A percentile compares a stretch with the other conserved stretches of the same genome.
phyloP scores from a whole-genome alignment of 805 yeast species.

The Ogataea saltuana region DNA sequence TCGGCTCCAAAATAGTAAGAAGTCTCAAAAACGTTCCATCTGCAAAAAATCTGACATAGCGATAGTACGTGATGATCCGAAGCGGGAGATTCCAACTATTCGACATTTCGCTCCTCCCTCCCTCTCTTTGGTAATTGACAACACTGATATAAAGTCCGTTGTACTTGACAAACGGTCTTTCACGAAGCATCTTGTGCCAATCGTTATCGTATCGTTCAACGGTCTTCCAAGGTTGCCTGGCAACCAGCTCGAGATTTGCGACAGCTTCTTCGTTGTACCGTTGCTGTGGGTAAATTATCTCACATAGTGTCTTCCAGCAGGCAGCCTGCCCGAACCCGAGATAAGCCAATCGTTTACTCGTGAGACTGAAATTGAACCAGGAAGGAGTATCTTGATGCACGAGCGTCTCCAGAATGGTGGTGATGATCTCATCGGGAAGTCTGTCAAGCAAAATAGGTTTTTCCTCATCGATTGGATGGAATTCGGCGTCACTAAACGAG shows the following conservation, averaged over 20 bases:
- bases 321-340: conserved; percentile 54
- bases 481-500: conserved; percentile 36
- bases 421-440: conserved; percentile 61
- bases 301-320: conserved; percentile 53
- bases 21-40: conserved; percentile 75
- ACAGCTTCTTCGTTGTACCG: conserved; percentile 47
- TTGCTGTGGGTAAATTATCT: conserved; percentile 55
- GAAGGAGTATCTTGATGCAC: conserved; percentile 54
- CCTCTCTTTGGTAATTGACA: conserved; percentile 81
- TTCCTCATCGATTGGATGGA: conserved; percentile 31
- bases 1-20: conserved; percentile 73
- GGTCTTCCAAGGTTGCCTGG: conserved; percentile 36
- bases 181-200: conserved; percentile 53
- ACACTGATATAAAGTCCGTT: conserved; percentile 85
- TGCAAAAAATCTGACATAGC: conserved; percentile 79
- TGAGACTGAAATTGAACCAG: conserved; percentile 61
- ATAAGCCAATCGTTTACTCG: conserved; percentile 58
- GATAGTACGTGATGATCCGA: conserved; percentile 81
- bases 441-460: conserved; percentile 44
- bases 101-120: conserved; percentile 68
- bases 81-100: conserved; percentile 73
- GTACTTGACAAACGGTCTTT: conserved; percentile 77
- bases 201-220: conserved; percentile 43
- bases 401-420: conserved; percentile 49
- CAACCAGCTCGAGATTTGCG: conserved; percentile 37